Conservation (phyloP, 139 green algal species). For the Eudorina sp. region DNA sequence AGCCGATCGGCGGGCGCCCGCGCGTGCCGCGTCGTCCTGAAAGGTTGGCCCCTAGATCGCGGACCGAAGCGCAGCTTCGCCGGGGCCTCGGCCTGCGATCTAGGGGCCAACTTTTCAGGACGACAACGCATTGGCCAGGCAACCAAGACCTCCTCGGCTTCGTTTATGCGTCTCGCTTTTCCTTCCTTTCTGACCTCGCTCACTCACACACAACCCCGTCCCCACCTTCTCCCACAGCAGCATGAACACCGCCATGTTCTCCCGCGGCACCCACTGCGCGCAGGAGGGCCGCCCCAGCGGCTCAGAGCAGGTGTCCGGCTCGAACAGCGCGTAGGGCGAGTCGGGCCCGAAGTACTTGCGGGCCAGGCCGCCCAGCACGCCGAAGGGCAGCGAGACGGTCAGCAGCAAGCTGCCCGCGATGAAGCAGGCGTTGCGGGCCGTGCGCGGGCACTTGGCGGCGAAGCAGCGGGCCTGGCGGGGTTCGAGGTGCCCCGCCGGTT, state of each 20-base stretch:
- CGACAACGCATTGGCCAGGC: too few relatives aligned
- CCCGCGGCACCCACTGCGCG: constrained; percentile 56
- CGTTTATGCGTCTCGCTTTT: too few relatives aligned
- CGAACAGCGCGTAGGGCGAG: constrained; percentile 41
- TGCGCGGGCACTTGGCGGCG: constrained; percentile 48
- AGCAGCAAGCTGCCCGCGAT: constrained; percentile 53
- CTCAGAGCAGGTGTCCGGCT: constrained; percentile 55
- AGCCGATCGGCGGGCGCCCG: too few relatives aligned
- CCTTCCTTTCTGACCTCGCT: too few relatives aligned
- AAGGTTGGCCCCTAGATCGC: too few relatives aligned
- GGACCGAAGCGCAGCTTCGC: too few relatives aligned
- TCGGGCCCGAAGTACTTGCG: constrained; percentile 50
- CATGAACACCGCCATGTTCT: constrained; percentile 56
- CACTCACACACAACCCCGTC: background rate
- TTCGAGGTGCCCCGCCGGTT: too few relatives aligned
- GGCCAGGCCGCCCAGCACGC: constrained; percentile 38
- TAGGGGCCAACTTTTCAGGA: too few relatives aligned
- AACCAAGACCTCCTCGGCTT: too few relatives aligned
- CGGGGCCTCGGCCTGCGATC: too few relatives aligned
- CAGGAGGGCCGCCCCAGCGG: constrained; percentile 54
- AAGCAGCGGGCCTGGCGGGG: constrained; percentile 56
- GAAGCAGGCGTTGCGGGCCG: constrained; percentile 51
- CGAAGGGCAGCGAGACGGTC: constrained; percentile 56
- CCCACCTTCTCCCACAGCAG: constrained; percentile 47
- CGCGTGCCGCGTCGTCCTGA: too few relatives aligned